phyloP scores from a whole-genome alignment of 2,329 filamentous ascomycete species.

The Nothophaeocryptopus gaeumannii region DNA sequence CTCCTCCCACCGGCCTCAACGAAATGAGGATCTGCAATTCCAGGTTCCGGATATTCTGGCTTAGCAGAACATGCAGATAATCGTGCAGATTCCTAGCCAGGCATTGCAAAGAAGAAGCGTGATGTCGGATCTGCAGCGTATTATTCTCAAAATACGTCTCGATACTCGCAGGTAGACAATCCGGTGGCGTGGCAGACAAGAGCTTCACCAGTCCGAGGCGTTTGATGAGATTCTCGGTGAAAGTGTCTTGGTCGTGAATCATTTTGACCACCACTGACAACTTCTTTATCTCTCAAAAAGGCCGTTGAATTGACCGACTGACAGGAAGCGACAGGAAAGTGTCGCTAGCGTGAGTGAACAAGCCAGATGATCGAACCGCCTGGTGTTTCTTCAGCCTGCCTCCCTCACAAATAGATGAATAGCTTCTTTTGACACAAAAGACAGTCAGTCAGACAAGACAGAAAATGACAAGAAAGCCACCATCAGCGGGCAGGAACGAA shows the following conservation, averaged over 20 bases:
- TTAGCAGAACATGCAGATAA: slow-evolving; percentile 9
- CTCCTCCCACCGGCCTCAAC: slow-evolving; percentile 6
- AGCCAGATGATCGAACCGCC: no score
- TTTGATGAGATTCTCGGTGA: slow-evolving; percentile 13
- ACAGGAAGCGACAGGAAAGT: no score
- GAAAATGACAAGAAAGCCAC: no score
- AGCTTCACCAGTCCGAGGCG: slow-evolving; percentile 7
- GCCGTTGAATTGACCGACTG: no score
- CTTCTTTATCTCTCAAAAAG: no score
- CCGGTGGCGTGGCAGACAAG: slow-evolving; percentile 5
- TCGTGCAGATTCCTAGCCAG: slow-evolving; percentile 2
- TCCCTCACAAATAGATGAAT: no score
- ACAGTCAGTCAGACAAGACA: no score
- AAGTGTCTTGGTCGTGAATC: slow-evolving; percentile 7
- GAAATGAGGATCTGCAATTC: slow-evolving; percentile 10
- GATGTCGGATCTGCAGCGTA: slow-evolving; percentile 5
- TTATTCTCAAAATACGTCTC: slow-evolving; percentile 9
- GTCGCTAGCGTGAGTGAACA: no score
- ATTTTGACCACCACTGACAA: no score
- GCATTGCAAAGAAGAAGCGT: slow-evolving; percentile 6
- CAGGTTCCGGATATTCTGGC: slow-evolving; percentile 7
- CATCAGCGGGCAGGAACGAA: no score
- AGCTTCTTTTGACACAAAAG: no score
- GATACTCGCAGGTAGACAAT: slow-evolving; percentile 8
- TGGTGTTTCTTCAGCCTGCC: no score